Percentiles rank a stretch among this genome's conserved stretches.
Conservation (phyloP, 495 filamentous ascomycete genomes). For the Aspergillus steynii region DNA sequence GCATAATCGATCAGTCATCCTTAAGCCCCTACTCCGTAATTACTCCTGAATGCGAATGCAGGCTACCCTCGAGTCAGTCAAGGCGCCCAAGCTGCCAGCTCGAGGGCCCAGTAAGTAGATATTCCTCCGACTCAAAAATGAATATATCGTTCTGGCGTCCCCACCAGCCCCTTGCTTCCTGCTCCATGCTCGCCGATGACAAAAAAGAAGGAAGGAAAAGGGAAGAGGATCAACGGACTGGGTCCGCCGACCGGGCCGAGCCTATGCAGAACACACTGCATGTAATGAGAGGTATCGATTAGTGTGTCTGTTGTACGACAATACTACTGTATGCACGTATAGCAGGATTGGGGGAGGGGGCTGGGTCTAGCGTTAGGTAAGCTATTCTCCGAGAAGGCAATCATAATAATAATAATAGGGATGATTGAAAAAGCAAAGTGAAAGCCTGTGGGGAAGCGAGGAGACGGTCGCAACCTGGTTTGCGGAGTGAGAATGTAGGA, state of each 20-base stretch:
- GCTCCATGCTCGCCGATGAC: not conserved
- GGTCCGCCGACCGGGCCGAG: conserved; percentile 24
- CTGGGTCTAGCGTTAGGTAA: conserved; percentile 13
- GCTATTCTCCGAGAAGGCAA: conserved; percentile 12
- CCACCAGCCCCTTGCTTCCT: not conserved
- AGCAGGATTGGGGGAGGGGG: not conserved
- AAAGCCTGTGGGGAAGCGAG: too few relatives aligned
- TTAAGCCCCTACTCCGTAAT: too few relatives aligned
- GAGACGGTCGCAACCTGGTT: too few relatives aligned
- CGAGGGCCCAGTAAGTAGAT: too few relatives aligned
- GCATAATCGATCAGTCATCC: too few relatives aligned
- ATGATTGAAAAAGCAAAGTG: not conserved
- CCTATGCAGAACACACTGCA: conserved; percentile 22
- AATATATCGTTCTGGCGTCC: too few relatives aligned
- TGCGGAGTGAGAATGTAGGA: too few relatives aligned
- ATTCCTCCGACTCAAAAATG: too few relatives aligned
- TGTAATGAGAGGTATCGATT: conserved; percentile 2
- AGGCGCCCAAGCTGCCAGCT: too few relatives aligned
- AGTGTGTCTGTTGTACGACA: conserved; percentile 17
- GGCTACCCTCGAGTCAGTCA: too few relatives aligned
- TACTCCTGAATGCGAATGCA: too few relatives aligned
- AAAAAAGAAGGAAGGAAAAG: not conserved
- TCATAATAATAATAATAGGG: not conserved
- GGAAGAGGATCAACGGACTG: not conserved
- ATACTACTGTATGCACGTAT: conserved; percentile 4